phyloP scores from a whole-genome alignment of 352 stramenopile species.

The Phytopythium montanum region DNA sequence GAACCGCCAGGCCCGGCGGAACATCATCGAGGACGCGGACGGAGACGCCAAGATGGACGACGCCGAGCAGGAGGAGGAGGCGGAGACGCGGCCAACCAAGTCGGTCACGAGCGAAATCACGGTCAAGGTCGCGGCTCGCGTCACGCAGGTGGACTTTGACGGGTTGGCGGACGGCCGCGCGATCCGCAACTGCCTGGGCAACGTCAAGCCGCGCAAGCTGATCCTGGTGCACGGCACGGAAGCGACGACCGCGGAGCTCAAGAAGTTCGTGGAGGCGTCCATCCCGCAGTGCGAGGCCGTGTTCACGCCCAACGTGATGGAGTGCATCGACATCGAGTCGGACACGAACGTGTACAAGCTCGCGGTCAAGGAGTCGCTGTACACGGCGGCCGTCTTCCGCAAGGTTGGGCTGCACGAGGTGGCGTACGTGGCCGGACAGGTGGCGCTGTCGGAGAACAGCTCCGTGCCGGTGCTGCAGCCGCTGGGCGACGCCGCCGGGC shows the following conservation, averaged over 20 bases:
- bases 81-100: constrained; percentile 77
- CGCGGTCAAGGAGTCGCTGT: constrained; percentile 82
- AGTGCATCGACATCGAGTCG: constrained; percentile 90
- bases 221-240: constrained; percentile 86
- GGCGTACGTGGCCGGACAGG: constrained; percentile 77
- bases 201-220: constrained; percentile 87
- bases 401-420: constrained; percentile 87
- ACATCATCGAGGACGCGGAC: constrained; percentile 55
- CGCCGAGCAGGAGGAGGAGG: constrained; percentile 45
- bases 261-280: constrained; percentile 78
- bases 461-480: constrained; percentile 69
- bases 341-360: constrained; percentile 90
- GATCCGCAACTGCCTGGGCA: constrained; percentile 86
- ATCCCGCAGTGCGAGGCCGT: constrained; percentile 85
- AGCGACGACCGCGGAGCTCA: constrained; percentile 74
- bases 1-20: constrained; percentile 60
- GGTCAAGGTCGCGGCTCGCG: constrained; percentile 67
- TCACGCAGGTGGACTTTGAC: constrained; percentile 83
- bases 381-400: constrained; percentile 77
- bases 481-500: constrained; percentile 30
- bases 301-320: constrained; percentile 84
- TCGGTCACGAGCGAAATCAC: constrained; percentile 67
- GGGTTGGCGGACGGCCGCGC: constrained; percentile 78
- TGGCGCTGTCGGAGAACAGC: constrained; percentile 62
- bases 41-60: constrained; percentile 72